These are phyloP conservation scores for Monosporozyma aerobia DNA, from an alignment of 805 yeast species.

Conservation along the genomic window DNA sequence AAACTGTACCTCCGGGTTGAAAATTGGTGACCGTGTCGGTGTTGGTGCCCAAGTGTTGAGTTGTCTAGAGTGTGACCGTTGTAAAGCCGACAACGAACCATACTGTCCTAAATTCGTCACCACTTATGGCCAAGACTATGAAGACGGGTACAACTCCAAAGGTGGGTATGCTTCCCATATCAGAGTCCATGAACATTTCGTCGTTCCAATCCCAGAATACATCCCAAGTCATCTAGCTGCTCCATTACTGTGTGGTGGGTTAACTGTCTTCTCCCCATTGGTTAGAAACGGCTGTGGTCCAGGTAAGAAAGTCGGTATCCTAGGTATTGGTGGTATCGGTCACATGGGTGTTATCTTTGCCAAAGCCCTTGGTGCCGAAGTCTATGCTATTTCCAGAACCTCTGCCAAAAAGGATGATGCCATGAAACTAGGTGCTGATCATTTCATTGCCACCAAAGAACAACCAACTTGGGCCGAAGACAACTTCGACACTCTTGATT, in stretches of 20 bases:
- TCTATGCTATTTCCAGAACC: conserved; percentile 47
- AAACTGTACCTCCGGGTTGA: conserved; percentile 37
- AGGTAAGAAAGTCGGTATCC: conserved; percentile 43
- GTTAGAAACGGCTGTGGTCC: conserved; percentile 42
- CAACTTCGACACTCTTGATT: conserved; percentile 34
- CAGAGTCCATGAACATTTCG: conserved; percentile 55
- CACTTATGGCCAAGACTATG: conserved; percentile 42
- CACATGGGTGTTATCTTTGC: conserved; percentile 50
- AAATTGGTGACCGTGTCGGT: conserved; percentile 72
- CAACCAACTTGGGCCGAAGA: conserved; percentile 34
- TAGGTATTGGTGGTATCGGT: conserved; percentile 51
- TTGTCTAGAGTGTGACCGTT: conserved; percentile 54
- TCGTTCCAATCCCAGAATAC: conserved; percentile 52
- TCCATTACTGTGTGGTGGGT: conserved; percentile 72
- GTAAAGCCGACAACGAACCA: conserved; percentile 44
- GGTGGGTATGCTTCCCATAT: conserved; percentile 65
- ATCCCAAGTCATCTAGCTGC: conserved; percentile 51
- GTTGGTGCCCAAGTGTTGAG: conserved; percentile 62
- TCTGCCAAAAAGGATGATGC: conserved; percentile 43
- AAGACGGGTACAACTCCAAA: conserved; percentile 40
- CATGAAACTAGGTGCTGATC: conserved; percentile 43
- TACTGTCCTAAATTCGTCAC: conserved; percentile 42
- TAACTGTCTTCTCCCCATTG: conserved; percentile 63
- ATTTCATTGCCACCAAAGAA: conserved; percentile 47
- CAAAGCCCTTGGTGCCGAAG: conserved; percentile 55